These are phyloP conservation scores for Eustoma russellianum DNA, from an alignment of 257 asterid species.

Conservation along the genomic window DNA sequence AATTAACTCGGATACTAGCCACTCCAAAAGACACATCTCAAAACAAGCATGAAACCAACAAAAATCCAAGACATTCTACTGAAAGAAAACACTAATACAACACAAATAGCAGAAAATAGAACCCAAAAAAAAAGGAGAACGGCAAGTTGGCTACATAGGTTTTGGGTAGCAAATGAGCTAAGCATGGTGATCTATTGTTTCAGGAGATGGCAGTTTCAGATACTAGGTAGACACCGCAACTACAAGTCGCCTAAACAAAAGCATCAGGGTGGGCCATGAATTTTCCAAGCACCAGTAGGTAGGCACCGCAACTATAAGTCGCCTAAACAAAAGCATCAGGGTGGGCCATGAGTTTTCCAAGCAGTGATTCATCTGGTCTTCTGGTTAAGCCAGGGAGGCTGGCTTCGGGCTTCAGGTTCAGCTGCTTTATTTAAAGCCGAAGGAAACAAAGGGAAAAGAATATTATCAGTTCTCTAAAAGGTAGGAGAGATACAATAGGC, in stretches of 20 bases:
- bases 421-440: slow-evolving; percentile 83
- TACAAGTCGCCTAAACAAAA: slow-evolving; percentile 35
- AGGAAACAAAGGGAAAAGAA: slow-evolving; percentile 76
- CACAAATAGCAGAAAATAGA: slow-evolving; percentile 22
- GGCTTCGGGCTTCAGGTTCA: slow-evolving; percentile 94
- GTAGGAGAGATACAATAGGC: slow-evolving; percentile 20
- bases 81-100: slow-evolving; percentile 31
- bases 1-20: too few species aligned
- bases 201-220: slow-evolving; percentile 54
- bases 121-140: slow-evolving; percentile 39
- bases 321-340: slow-evolving; percentile 71
- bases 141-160: slow-evolving; percentile 52
- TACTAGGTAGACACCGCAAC: slow-evolving; percentile 26
- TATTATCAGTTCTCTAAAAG: slow-evolving; percentile 54
- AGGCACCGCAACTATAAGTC: slow-evolving; percentile 32
- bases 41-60: too few species aligned
- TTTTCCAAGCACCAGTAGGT: slow-evolving; percentile 55
- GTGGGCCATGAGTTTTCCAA: slow-evolving; percentile 67
- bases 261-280: slow-evolving; percentile 80
- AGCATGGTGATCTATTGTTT: slow-evolving; percentile 51
- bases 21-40: too few species aligned
- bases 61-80: neutral
- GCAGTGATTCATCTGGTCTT: slow-evolving; percentile 78
- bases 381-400: slow-evolving; percentile 92
- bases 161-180: slow-evolving; percentile 56